Evolutionary conservation across 2,329 filamentous ascomycete genomes (phyloP), one percentile per base, ranked within the genome.

Genomic region (Neofusicoccum cordaticola): DNA sequence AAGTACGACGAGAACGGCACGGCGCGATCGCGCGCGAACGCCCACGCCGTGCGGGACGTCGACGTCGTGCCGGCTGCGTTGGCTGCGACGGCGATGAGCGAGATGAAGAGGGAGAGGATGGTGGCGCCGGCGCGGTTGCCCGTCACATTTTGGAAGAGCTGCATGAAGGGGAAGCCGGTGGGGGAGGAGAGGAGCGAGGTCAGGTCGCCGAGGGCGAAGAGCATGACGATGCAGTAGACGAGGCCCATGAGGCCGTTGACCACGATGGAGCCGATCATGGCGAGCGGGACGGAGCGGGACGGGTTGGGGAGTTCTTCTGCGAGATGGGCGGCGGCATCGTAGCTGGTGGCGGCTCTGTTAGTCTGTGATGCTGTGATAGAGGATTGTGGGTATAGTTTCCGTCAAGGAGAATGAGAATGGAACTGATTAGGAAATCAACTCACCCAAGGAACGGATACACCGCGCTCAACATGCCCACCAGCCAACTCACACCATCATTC

Each of bases 191-290:
- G 72, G 2, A 83, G 69, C 0, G 70, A 68, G 0, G 79, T 70
- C 1, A 83, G 71, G 19, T 76, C 70, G 0, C 79, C 79, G 0
- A 81, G 75, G 0, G 75, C 79, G 69, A 78, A 84, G 1, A 83
- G 71, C 0, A 84, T 69, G 5, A 82, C 70, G 61, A 81, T 73
- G 37, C 72, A 73, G 66, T 78, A 82, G 2, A 72, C 71, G 1
- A 83, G 71, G 2, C 81, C 82, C 53, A 83, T 76, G 0, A 83
- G 56, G 0, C 81, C 81, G 57, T 84, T 84, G 42, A 81, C 69
- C 0, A 75, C 60, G 2, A 75, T 71, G 6, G 70, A 72, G 12
- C 72, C 71, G 11, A 76, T 53, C 73, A 77, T 78, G 6, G 74
- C 72, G 11, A 74, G 35, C 1, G 74, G 75, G 1, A 77, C 74